A percentile compares a stretch with the other conserved stretches of the same genome.
Evolutionary conservation across 768 basidiomycete species (phyloP).

Genomic region (Trametes cingulata): DNA sequence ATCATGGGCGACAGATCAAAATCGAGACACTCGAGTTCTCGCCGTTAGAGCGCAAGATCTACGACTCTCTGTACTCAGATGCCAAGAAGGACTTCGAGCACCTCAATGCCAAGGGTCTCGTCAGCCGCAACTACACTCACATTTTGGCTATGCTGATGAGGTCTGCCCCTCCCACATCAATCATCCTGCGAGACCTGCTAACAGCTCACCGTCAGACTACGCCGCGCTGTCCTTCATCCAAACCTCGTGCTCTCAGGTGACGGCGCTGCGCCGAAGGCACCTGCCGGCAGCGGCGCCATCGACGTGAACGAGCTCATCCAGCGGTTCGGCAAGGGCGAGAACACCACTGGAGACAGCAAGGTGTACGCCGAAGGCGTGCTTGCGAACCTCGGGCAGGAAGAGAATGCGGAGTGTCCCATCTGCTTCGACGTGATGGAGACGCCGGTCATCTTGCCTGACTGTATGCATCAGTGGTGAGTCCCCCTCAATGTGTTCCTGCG

Average conservation of each 20-base stretch:
- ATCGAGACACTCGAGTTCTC: conserved; percentile 82
- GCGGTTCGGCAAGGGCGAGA: conserved; percentile 45
- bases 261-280: conserved; percentile 39
- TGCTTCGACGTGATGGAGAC: conserved; percentile 78
- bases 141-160: conserved; percentile 95
- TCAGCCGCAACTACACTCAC: conserved; percentile 81
- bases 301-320: conserved; percentile 63
- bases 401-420: conserved; percentile 70
- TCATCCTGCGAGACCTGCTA: background rate
- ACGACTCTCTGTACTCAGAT: conserved; percentile 80
- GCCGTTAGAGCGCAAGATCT: conserved; percentile 78
- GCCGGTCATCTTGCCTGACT: conserved; percentile 69
- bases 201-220: conserved; percentile 50
- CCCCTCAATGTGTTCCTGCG: background rate
- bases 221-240: conserved; percentile 92
- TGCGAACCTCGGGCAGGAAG: conserved; percentile 50
- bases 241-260: conserved; percentile 67
- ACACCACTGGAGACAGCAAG: conserved; percentile 33
- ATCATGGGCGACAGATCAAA: conserved; percentile 44
- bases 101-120: conserved; percentile 73
- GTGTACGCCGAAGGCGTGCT: conserved; percentile 66
- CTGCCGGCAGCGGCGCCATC: conserved; percentile 44
- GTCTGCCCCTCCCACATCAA: conserved; percentile 40
- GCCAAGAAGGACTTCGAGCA: conserved; percentile 82
- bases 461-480: conserved; percentile 74